These are phyloP conservation scores for Baeospora myosura DNA, from an alignment of 1,284 basidiomycete species.

Conservation along the genomic window DNA sequence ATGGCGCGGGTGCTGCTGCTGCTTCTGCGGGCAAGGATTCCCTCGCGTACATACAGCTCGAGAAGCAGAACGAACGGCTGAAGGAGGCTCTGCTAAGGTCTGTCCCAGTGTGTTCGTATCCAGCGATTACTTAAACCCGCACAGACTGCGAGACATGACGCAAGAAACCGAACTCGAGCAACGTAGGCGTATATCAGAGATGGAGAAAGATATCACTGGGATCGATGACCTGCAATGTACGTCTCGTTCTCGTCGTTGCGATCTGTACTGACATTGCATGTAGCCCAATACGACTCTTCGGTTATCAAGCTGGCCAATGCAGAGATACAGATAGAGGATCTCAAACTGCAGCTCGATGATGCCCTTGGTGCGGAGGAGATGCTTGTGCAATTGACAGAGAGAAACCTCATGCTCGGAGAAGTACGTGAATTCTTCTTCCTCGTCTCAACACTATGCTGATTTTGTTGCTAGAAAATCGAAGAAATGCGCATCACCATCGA, in stretches of 20 bases:
- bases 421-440: slow-evolving; percentile 28
- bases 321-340: slow-evolving; percentile 86
- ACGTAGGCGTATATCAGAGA: slow-evolving; percentile 72
- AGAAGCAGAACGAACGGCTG: slow-evolving; percentile 92
- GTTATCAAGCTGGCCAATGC: slow-evolving; percentile 78
- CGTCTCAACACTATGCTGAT: not conserved
- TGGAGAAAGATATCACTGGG: slow-evolving; percentile 79
- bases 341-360: slow-evolving; percentile 92
- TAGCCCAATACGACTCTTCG: slow-evolving; percentile 76
- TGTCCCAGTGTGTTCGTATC: not conserved
- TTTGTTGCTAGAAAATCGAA: slow-evolving; percentile 80
- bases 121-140: slow-evolving; percentile 8
- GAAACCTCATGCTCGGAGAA: slow-evolving; percentile 87
- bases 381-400: slow-evolving; percentile 91
- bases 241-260: slow-evolving; percentile 8
- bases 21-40: slow-evolving; percentile 45
- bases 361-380: slow-evolving; percentile 94
- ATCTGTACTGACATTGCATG: slow-evolving; percentile 7
- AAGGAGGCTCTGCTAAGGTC: slow-evolving; percentile 89
- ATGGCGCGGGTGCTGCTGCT: slow-evolving; percentile 15
- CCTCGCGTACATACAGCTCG: slow-evolving; percentile 83
- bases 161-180: slow-evolving; percentile 86
- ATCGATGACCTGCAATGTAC: slow-evolving; percentile 68
- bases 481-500: slow-evolving; percentile 94
- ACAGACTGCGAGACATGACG: slow-evolving; percentile 79